Evolutionary conservation across 106 monocot species (phyloP).

Genomic region (Narthecium ossifragum): DNA sequence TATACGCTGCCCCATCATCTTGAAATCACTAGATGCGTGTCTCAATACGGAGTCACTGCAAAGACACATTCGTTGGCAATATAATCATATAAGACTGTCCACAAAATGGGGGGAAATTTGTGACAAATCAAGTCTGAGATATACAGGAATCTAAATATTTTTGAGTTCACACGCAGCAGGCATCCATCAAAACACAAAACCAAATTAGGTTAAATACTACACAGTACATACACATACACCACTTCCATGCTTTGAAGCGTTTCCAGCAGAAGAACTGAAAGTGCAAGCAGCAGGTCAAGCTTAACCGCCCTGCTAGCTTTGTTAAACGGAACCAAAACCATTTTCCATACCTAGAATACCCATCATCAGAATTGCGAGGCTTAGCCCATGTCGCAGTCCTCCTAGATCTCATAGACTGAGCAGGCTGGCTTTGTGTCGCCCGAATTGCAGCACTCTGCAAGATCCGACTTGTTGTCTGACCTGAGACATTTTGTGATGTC

Average conservation of each 20-base stretch:
- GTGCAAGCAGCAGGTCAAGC: no score
- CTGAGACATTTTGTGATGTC: background rate
- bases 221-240: no score
- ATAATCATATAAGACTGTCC: background rate
- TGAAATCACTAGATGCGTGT: constrained; percentile 59
- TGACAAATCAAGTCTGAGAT: no score
- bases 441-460: background rate
- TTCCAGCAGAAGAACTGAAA: no score
- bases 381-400: constrained; percentile 58
- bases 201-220: no score
- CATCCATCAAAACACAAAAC: no score
- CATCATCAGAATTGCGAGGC: constrained; percentile 48
- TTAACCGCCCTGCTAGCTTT: background rate
- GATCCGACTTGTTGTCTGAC: constrained; percentile 5
- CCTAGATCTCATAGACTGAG: constrained; percentile 39
- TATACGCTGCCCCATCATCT: constrained; percentile 58
- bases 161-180: no score
- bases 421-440: constrained; percentile 13
- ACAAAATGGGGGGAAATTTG: no score
- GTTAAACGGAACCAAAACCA: no score
- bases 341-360: constrained; percentile 43
- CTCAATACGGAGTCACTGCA: constrained; percentile 55
- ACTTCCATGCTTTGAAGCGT: no score
- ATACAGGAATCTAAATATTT: no score
- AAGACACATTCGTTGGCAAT: constrained; percentile 1